Evolutionary conservation across 768 basidiomycete species (phyloP).

Genomic region (Tulasnella sp.): DNA sequence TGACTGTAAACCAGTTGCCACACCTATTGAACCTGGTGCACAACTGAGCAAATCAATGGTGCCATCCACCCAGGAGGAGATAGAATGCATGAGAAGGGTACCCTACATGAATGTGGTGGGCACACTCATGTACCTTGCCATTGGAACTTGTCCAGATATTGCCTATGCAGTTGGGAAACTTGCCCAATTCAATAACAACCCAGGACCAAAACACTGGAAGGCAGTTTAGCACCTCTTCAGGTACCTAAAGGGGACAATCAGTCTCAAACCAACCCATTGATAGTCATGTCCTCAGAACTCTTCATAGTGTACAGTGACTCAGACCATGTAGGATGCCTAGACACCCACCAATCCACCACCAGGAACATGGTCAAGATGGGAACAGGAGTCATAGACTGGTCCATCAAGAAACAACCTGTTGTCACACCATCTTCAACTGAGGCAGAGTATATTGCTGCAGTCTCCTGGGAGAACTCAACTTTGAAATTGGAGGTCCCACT

Average conservation of each 20-base stretch:
- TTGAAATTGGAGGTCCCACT: conserved; percentile 4
- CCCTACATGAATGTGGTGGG: conserved; percentile 18
- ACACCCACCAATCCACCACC: conserved; percentile 28
- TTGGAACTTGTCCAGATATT: conserved; percentile 28
- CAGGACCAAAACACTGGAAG: conserved; percentile 23
- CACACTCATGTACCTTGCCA: conserved; percentile 10
- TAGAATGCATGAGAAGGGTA: not conserved
- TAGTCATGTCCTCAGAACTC: not conserved
- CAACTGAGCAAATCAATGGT: not conserved
- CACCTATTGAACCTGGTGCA: not conserved
- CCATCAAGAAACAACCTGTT: conserved; percentile 30
- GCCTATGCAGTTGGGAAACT: conserved; percentile 16
- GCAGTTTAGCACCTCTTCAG: conserved; percentile 27
- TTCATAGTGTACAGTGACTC: conserved; percentile 24
- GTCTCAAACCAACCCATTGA: not conserved
- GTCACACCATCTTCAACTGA: conserved; percentile 30
- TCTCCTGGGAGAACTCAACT: conserved; percentile 20
- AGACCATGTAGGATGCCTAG: conserved; percentile 24
- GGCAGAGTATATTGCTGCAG: conserved; percentile 25
- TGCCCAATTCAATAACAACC: conserved; percentile 15
- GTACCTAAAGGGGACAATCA: conserved; percentile 7
- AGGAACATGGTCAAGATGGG: conserved; percentile 32
- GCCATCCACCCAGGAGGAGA: conserved; percentile 4
- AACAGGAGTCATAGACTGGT: conserved; percentile 32
- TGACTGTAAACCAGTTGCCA: not conserved